phyloP scores from a whole-genome alignment of 1,139 yeast genomes.

The Protomyces inouyei region DNA sequence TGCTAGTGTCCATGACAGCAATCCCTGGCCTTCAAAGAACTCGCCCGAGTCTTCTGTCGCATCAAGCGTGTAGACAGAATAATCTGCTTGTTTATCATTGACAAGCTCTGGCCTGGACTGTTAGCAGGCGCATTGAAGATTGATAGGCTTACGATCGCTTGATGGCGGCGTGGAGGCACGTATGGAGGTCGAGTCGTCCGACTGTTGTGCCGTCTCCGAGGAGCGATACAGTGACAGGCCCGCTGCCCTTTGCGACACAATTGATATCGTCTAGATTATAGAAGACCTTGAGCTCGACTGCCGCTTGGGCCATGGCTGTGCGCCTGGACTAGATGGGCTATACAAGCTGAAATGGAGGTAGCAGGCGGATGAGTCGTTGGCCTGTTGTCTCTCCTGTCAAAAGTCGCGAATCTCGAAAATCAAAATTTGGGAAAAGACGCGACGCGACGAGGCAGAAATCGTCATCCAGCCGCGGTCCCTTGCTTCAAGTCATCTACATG shows the following conservation, averaged over 20 bases:
- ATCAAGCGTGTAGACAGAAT: constrained; percentile 21
- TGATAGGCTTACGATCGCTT: neutral
- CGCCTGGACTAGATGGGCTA: too few relatives aligned
- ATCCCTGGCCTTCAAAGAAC: constrained; percentile 21
- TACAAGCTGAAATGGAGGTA: too few relatives aligned
- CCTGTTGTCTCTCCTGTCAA: too few relatives aligned
- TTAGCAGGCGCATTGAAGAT: neutral
- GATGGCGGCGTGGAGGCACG: neutral
- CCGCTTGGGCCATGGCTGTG: too few relatives aligned
- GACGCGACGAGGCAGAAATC: too few relatives aligned
- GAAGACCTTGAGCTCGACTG: neutral
- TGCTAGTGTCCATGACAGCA: constrained; percentile 15
- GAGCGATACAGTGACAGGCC: neutral
- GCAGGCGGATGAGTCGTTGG: too few relatives aligned
- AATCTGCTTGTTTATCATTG: constrained; percentile 13
- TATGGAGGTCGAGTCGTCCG: neutral
- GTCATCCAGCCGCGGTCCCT: too few relatives aligned
- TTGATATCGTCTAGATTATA: neutral
- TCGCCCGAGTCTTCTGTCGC: constrained; percentile 21
- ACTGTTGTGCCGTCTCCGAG: neutral
- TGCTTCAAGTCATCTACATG: too few relatives aligned
- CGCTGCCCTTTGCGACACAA: neutral
- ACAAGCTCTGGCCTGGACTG: constrained; percentile 8
- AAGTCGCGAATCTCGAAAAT: too few relatives aligned
- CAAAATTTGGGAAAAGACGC: too few relatives aligned